Percentiles rank a stretch among this genome's conserved stretches.
phyloP scores from a whole-genome alignment of 768 basidiomycete species.

The Cyclocybe cylindracea region DNA sequence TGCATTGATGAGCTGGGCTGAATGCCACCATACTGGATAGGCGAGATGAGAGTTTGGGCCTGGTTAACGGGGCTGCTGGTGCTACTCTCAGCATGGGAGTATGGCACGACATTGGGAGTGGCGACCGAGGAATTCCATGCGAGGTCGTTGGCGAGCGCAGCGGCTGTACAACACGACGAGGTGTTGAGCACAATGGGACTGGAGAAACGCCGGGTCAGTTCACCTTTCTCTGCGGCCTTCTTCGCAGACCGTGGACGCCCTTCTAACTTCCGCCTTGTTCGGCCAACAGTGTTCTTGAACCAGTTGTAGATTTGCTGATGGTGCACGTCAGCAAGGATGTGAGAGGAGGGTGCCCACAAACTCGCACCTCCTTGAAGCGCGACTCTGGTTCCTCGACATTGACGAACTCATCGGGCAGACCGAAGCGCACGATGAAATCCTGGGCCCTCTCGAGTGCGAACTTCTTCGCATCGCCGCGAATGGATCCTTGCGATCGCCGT shows the following conservation, averaged over 20 bases:
- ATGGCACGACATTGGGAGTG: conserved; percentile 38
- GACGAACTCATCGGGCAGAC: conserved; percentile 55
- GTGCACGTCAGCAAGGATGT: conserved; percentile 12
- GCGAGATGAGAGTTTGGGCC: conserved; percentile 30
- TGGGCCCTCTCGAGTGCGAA: conserved; percentile 63
- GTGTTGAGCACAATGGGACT: conserved; percentile 1
- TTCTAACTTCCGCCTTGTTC: conserved; percentile 58
- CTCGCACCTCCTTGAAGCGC: conserved; percentile 59
- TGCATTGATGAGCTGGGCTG: conserved; percentile 31
- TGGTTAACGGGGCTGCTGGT: conserved; percentile 34
- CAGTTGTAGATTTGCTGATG: conserved; percentile 71
- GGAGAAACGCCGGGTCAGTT: conserved; percentile 3
- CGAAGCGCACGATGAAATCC: conserved; percentile 62
- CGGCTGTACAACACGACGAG: conserved; percentile 5
- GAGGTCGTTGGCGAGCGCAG: conserved; percentile 22
- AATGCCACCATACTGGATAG: conserved; percentile 44
- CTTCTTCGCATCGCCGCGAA: conserved; percentile 70
- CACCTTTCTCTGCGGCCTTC: conserved; percentile 53
- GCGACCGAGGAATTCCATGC: conserved; percentile 33
- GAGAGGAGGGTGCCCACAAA: neutral
- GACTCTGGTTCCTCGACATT: conserved; percentile 59
- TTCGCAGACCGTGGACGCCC: conserved; percentile 54
- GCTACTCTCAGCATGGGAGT: conserved; percentile 38
- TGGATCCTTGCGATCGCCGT: conserved; percentile 54
- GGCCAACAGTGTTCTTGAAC: conserved; percentile 72